These are phyloP conservation scores for Brassica juncea DNA, from an alignment of 345 rosid species.

Conservation along the genomic window DNA sequence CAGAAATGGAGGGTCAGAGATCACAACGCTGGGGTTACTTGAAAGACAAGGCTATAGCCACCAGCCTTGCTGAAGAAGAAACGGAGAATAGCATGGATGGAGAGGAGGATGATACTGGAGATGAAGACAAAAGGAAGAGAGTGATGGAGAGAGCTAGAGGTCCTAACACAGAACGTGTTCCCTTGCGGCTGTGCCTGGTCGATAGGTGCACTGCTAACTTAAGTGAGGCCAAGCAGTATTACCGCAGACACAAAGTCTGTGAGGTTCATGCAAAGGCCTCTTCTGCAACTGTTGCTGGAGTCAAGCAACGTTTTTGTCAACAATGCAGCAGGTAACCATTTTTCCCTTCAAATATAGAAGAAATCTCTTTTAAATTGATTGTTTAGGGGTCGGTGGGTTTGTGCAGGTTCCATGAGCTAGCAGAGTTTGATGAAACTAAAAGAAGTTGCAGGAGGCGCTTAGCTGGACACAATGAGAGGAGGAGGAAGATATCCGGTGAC, in stretches of 20 bases:
- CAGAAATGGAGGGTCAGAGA: slow-evolving; percentile 45
- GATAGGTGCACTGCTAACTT: slow-evolving; percentile 70
- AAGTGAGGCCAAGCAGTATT: slow-evolving; percentile 68
- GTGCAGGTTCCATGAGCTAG: slow-evolving; percentile 69
- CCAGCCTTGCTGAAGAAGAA: slow-evolving; percentile 50
- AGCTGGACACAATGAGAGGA: slow-evolving; percentile 89
- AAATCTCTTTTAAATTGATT: neutral
- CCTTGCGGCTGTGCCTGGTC: slow-evolving; percentile 61
- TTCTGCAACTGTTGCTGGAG: slow-evolving; percentile 56
- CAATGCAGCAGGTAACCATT: slow-evolving; percentile 88
- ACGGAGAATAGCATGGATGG: slow-evolving; percentile 42
- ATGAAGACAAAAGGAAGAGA: slow-evolving; percentile 43
- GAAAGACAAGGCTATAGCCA: slow-evolving; percentile 42
- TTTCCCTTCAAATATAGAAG: neutral
- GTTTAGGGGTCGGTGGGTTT: neutral
- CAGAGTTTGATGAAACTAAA: slow-evolving; percentile 83
- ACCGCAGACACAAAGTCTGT: slow-evolving; percentile 85
- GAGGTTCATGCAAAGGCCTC: slow-evolving; percentile 81
- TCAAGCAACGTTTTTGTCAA: slow-evolving; percentile 80
- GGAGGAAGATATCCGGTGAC: slow-evolving; percentile 69
- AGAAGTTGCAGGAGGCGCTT: slow-evolving; percentile 87
- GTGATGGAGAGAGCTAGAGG: slow-evolving; percentile 29
- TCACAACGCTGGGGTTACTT: slow-evolving; percentile 40
- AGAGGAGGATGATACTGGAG: slow-evolving; percentile 48
- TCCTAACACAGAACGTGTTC: slow-evolving; percentile 31